phyloP scores from a whole-genome alignment of 352 stramenopile species.

The Globisporangium iwayamae region DNA sequence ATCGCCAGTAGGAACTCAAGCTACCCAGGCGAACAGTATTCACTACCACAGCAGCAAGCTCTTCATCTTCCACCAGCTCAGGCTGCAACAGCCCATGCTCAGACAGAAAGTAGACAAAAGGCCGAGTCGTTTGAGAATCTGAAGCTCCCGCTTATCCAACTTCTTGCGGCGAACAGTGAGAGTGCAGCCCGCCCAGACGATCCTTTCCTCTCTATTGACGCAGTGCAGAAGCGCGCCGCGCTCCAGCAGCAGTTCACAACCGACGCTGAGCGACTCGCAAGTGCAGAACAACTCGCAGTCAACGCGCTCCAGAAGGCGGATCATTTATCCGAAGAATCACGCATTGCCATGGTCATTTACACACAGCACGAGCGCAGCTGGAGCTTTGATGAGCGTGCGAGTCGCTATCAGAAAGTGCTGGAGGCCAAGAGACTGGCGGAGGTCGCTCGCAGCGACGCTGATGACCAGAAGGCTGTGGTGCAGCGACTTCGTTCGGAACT shows the following conservation, averaged over 20 bases:
- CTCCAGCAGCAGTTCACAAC: constrained; percentile 27
- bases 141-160: constrained; percentile 34
- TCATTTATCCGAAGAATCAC: constrained; percentile 49
- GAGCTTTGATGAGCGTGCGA: constrained; percentile 59
- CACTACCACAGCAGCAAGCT: constrained; percentile 1
- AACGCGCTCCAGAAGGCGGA: constrained; percentile 37
- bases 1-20: constrained; percentile 20
- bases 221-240: constrained; percentile 29
- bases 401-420: constrained; percentile 48
- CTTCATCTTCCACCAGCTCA: background rate
- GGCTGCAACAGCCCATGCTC: background rate
- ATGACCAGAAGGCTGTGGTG: constrained; percentile 29
- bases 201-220: constrained; percentile 32
- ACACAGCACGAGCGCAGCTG: constrained; percentile 53
- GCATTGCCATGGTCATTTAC: constrained; percentile 57
- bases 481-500: constrained; percentile 30
- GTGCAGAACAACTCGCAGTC: constrained; percentile 28
- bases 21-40: background rate
- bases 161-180: constrained; percentile 19
- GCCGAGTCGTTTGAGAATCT: constrained; percentile 12
- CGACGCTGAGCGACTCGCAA: constrained; percentile 25
- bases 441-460: constrained; percentile 31
- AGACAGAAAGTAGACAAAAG: background rate
- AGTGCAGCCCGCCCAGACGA: constrained; percentile 19
- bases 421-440: constrained; percentile 52